Evolutionary conservation across 805 yeast species (phyloP), one percentile per base, ranked within the genome.

Genomic region (Candida lessepsii): DNA sequence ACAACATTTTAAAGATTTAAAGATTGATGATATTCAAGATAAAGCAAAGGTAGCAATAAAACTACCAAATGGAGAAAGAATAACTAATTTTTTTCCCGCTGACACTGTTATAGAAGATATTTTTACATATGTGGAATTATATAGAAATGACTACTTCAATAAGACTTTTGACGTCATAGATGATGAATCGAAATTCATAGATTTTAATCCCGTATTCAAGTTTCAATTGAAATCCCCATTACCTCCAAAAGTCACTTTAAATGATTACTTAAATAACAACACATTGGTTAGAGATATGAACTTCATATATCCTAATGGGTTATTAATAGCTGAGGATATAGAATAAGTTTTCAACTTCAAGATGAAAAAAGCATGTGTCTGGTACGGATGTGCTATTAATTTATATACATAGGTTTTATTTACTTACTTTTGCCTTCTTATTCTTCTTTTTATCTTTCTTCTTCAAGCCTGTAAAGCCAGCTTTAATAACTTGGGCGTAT

Each of bases 381-480:
- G 20, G 20, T 36, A 27, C 29, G 35, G 23, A 26, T 26, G 15
- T 26, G 29, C 10, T 11, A 14, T 26, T 16, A 32, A 18, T 26
- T n/a, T 28, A 36, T 27, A 30, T 29, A 21, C 35, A 29, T 20
- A 31, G 17, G 3, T 17, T 15, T 13, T 10, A 18, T 47, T 5
- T 58, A 55, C 9, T 81, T 75, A 48, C 43, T 24, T 44, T 47
- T 48, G 64, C 70, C 57, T 74, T 71, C 67, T 78, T 81, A 66
- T 74, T 76, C 71, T 80, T 81, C 63, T 80, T 81, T 71, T 86
- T 87, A 44, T 85, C 87, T 67, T 86, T 88, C 75, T 83, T 86
- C 56, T 80, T 76, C 59, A 90, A 71, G 1, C 96, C 96, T 3
- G 67, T 66, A 60, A 86, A 78, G 4, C 93, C 90, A 16, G 70